Conservation (phyloP, 257 asterid genomes). For the Penstemon davidsonii region DNA sequence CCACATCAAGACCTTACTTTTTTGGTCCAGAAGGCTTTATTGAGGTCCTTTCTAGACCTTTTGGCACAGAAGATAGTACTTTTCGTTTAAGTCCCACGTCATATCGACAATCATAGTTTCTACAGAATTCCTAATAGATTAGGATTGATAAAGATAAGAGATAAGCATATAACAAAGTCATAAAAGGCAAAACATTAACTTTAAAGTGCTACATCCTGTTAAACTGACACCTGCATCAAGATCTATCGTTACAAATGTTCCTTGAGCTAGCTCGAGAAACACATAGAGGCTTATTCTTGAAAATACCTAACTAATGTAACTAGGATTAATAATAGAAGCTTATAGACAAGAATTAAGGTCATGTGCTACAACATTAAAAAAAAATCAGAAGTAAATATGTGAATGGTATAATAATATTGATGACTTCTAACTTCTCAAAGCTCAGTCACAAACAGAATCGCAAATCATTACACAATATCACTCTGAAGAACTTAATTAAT, state of each 20-base stretch:
- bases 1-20: conserved; percentile 27
- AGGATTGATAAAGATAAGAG: conserved; percentile 19
- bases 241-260: conserved; percentile 25
- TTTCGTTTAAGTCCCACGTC: conserved; percentile 20
- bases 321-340: background rate
- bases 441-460: background rate
- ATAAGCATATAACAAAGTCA: conserved; percentile 11
- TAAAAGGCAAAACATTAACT: conserved; percentile 12
- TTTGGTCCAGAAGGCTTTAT: conserved; percentile 19
- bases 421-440: conserved; percentile 16
- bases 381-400: background rate
- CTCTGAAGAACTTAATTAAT: no score
- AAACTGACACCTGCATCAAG: conserved; percentile 18
- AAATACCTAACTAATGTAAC: no score
- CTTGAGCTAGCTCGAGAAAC: conserved; percentile 20
- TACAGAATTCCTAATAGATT: conserved; percentile 13
- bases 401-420: background rate
- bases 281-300: background rate
- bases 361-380: background rate
- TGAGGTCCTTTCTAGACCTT: conserved; percentile 8
- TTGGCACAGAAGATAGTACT: background rate
- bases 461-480: background rate
- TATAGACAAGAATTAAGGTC: conserved; percentile 6
- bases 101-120: conserved; percentile 12
- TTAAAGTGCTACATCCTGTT: conserved; percentile 7